Conservation (phyloP, 2,329 filamentous ascomycete genomes). For the Rhynchosporium graminicola region DNA sequence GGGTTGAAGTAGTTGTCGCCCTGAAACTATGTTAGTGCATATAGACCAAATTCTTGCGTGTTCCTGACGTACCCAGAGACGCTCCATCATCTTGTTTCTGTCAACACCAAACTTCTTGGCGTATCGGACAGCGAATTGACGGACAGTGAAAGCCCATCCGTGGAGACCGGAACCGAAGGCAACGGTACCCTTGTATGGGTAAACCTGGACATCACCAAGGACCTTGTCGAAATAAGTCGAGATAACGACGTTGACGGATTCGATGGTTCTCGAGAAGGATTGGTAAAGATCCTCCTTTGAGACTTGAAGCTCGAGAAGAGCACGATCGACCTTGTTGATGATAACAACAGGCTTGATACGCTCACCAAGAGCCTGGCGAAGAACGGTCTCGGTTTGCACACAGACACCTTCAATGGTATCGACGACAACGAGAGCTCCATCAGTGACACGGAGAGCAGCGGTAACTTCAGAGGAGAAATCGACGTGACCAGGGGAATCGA, state of each 20-base stretch:
- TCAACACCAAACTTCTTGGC: conserved; percentile 99
- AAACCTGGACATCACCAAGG: conserved; percentile 97
- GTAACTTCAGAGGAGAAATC: conserved; percentile 99
- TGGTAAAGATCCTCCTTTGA: conserved; percentile 99
- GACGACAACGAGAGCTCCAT: conserved; percentile 99
- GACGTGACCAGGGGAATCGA: conserved; percentile 99
- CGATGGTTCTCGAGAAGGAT: conserved; percentile 98
- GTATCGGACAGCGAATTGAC: conserved; percentile 94
- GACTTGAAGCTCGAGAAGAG: conserved; percentile 97
- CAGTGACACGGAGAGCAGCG: conserved; percentile 98
- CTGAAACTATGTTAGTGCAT: conserved; percentile 42
- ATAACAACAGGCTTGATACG: conserved; percentile 99
- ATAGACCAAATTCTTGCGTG: background rate
- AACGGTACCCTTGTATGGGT: conserved; percentile 95
- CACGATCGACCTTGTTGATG: conserved; percentile 99
- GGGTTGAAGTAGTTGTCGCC: conserved; percentile 99
- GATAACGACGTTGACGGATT: conserved; percentile 99
- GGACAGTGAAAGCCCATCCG: conserved; percentile 99
- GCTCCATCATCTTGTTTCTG: conserved; percentile 99
- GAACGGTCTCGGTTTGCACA: conserved; percentile 99
- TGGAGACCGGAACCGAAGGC: conserved; percentile 99
- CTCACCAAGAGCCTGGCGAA: conserved; percentile 98
- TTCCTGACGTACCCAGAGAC: conserved; percentile 78
- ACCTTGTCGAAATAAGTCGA: conserved; percentile 97
- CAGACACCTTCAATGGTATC: conserved; percentile 99